Conservation (phyloP, 345 rosid species). For the Cardamine resedifolia region DNA sequence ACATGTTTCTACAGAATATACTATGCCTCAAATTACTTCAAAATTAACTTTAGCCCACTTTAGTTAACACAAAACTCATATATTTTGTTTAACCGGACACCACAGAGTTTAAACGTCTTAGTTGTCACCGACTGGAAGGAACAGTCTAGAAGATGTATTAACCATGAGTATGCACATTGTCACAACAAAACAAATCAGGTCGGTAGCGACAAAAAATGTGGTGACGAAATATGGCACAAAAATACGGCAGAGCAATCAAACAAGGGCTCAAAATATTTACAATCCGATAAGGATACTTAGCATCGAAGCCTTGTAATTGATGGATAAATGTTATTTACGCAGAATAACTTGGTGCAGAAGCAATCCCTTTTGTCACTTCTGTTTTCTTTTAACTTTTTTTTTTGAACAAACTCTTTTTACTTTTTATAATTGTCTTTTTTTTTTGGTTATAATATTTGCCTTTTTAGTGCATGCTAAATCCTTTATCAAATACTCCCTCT, state of each 20-base stretch:
- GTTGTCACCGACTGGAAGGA: neutral
- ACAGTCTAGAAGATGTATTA: conserved; percentile 1
- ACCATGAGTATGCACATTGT: neutral
- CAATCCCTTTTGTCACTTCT: conserved; percentile 27
- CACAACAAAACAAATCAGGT: conserved; percentile 3
- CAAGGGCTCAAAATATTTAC: neutral
- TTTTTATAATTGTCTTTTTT: neutral
- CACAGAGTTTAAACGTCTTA: neutral
- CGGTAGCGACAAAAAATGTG: neutral
- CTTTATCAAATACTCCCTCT: too few species aligned
- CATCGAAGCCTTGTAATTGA: conserved; percentile 24
- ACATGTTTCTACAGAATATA: neutral
- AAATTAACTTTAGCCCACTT: neutral
- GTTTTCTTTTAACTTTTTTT: conserved; percentile 19
- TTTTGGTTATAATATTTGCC: neutral
- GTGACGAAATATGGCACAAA: neutral
- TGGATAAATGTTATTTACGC: conserved; percentile 2
- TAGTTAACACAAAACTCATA: neutral
- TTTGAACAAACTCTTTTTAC: neutral
- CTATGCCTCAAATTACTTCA: neutral
- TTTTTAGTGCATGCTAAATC: conserved; percentile 17
- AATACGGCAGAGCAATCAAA: neutral
- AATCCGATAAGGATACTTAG: conserved; percentile 20
- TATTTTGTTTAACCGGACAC: neutral
- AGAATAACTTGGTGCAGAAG: conserved; percentile 37